phyloP scores from a whole-genome alignment of 1,284 basidiomycete species.

The Peniophora sp. region DNA sequence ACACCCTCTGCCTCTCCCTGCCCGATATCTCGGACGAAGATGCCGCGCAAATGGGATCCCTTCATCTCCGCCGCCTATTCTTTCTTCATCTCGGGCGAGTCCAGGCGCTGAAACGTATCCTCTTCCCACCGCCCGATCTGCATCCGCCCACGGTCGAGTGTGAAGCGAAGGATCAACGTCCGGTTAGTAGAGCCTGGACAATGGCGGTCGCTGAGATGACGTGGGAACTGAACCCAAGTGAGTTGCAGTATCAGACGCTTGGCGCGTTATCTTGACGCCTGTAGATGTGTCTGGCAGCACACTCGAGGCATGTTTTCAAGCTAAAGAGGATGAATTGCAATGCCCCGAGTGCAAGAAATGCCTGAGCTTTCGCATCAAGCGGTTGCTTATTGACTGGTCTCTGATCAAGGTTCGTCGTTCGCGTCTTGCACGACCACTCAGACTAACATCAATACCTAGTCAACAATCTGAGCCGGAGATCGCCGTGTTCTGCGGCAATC shows the following conservation, averaged over 20 bases:
- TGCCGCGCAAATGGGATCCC: conserved; percentile 15
- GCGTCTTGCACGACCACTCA: background rate
- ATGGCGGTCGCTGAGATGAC: background rate
- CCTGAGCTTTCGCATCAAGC: background rate
- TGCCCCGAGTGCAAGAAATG: conserved; percentile 25
- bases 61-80: conserved; percentile 18
- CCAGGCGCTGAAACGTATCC: background rate
- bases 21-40: conserved; percentile 15
- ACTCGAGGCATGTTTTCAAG: conserved; percentile 52
- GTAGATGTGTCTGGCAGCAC: conserved; percentile 51
- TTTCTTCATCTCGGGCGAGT: background rate
- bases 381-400: background rate
- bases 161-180: background rate
- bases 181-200: background rate
- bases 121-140: background rate
- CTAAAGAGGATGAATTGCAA: conserved; percentile 46
- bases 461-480: background rate
- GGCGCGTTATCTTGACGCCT: background rate
- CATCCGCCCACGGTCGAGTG: background rate
- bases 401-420: background rate
- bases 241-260: background rate
- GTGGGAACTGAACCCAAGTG: conserved; percentile 2
- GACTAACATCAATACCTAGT: background rate
- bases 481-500: no score
- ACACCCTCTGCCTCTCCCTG: conserved; percentile 15